Percentiles rank a stretch among this genome's conserved stretches.
These are phyloP conservation scores for Flaveria brownii DNA, from an alignment of 129 eudicot genomes.

Conservation along the genomic window DNA sequence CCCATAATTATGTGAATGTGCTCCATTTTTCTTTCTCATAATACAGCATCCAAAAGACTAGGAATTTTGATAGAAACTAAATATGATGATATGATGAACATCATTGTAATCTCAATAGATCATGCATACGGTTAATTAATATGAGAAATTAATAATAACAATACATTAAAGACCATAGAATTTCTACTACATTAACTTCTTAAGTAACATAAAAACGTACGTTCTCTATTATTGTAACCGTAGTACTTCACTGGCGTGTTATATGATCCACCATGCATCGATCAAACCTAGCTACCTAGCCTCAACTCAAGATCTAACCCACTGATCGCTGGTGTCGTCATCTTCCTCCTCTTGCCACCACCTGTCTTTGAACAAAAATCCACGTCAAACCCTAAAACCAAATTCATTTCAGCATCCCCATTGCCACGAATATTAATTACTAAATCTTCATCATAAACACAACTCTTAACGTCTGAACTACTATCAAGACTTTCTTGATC, in stretches of 20 bases:
- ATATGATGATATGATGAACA: no score
- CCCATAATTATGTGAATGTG: no score
- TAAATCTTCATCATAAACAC: constrained; percentile 33
- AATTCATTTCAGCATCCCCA: constrained; percentile 36
- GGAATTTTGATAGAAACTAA: no score
- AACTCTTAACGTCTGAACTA: constrained; percentile 27
- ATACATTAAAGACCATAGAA: constrained; percentile 5
- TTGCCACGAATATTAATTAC: constrained; percentile 21
- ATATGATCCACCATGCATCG: constrained; percentile 37
- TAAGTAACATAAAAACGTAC: not conserved
- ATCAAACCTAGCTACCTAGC: constrained; percentile 35
- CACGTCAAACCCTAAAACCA: constrained; percentile 41
- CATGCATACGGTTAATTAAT: constrained; percentile 4
- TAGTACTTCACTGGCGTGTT: constrained; percentile 24
- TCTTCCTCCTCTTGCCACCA: constrained; percentile 50
- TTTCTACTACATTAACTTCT: constrained; percentile 6
- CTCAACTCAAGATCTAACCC: constrained; percentile 70
- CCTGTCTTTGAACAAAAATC: constrained; percentile 5
- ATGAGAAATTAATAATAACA: constrained; percentile 12
- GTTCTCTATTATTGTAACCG: not conserved
- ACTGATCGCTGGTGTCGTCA: constrained; percentile 5
- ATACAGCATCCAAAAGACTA: no score
- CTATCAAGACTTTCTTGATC: constrained; percentile 33
- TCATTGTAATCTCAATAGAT: not conserved
- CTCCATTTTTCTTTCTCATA: no score